Conservation (phyloP, 1,284 basidiomycete genomes). For the Anthracocystis setariae region DNA sequence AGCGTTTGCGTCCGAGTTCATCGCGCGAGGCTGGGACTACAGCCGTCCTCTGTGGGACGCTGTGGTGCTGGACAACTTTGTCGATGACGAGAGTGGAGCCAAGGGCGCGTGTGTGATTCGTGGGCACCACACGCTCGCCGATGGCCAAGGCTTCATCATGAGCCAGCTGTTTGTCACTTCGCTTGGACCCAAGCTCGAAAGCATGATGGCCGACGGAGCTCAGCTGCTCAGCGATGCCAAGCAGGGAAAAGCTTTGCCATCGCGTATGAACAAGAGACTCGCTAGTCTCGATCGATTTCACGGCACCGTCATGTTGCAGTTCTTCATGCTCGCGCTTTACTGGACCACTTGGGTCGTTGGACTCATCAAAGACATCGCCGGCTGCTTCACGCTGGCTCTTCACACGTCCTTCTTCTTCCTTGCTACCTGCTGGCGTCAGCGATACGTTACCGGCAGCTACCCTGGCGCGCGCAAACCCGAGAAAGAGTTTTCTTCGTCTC, state of each 20-base stretch:
- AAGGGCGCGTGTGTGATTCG: conserved; percentile 56
- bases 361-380: conserved; percentile 34
- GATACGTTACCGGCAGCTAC: conserved; percentile 50
- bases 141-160: conserved; percentile 66
- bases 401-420: conserved; percentile 48
- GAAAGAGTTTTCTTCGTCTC: conserved; percentile 51
- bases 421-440: conserved; percentile 54
- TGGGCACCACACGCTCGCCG: conserved; percentile 62
- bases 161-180: conserved; percentile 59
- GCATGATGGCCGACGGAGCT: conserved; percentile 54
- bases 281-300: conserved; percentile 54
- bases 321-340: conserved; percentile 54
- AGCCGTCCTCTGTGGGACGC: conserved; percentile 58
- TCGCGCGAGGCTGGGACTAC: conserved; percentile 59
- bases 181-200: conserved; percentile 58
- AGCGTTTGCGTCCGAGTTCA: conserved; percentile 53
- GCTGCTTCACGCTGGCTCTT: conserved; percentile 41
- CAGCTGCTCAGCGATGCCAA: conserved; percentile 49
- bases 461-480: conserved; percentile 45
- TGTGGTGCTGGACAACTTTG: conserved; percentile 55
- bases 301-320: conserved; percentile 40
- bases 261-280: conserved; percentile 58
- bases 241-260: conserved; percentile 55
- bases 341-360: conserved; percentile 47
- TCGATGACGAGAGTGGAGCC: conserved; percentile 40